Conservation (phyloP, 1,284 basidiomycete species). For the Ustilago trichophora region DNA sequence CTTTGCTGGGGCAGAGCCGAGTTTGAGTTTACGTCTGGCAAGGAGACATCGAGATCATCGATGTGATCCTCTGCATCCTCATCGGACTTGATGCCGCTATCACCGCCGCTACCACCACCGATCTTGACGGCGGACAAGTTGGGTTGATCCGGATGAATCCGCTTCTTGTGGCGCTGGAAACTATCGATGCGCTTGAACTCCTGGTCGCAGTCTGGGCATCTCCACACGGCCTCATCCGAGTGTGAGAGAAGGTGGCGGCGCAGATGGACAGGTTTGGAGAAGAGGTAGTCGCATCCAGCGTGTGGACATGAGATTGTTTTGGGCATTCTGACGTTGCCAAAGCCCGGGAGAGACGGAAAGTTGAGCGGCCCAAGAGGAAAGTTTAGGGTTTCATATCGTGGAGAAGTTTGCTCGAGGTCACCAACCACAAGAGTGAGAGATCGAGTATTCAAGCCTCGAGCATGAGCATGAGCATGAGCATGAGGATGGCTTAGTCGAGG, state of each 20-base stretch:
- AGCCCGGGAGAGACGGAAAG: too few species aligned
- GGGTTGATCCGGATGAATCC: conserved; percentile 36
- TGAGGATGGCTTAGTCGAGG: too few species aligned
- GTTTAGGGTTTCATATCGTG: too few species aligned
- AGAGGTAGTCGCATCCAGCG: conserved; percentile 37
- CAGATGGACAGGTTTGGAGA: conserved; percentile 44
- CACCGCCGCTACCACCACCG: not conserved
- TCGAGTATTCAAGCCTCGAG: too few species aligned
- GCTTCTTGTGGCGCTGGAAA: conserved; percentile 47
- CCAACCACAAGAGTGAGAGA: too few species aligned
- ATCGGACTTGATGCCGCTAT: conserved; percentile 12
- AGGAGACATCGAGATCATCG: conserved; percentile 5
- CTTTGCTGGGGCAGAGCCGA: too few species aligned
- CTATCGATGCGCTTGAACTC: conserved; percentile 50
- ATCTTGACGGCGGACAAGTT: conserved; percentile 29
- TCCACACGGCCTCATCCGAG: conserved; percentile 37
- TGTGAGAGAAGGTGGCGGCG: conserved; percentile 42
- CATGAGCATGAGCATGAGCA: too few species aligned
- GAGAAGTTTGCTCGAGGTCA: too few species aligned
- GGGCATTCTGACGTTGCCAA: too few species aligned
- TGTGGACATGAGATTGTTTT: conserved; percentile 45
- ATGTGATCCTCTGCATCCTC: conserved; percentile 18
- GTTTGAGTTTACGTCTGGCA: too few species aligned
- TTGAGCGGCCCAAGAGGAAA: too few species aligned
- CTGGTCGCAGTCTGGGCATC: conserved; percentile 37